Evolutionary conservation across 768 basidiomycete genomes (phyloP).

Genomic region (Clavulina sp.): DNA sequence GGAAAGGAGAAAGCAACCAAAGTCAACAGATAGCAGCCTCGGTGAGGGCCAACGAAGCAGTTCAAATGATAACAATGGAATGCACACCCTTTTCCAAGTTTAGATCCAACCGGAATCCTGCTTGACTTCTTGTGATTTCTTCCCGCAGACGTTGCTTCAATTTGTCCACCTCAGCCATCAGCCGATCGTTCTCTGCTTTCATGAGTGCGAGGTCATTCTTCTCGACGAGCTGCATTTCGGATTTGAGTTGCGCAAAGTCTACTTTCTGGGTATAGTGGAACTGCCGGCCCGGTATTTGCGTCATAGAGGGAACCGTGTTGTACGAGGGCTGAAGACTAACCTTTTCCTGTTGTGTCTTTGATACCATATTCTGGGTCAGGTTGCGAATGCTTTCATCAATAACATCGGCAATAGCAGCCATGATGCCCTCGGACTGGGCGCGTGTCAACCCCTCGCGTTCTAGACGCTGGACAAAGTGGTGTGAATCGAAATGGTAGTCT

Average conservation of each 20-base stretch:
- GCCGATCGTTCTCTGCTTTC: constrained; percentile 91
- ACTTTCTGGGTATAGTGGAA: constrained; percentile 91
- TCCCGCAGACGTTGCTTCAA: constrained; percentile 84
- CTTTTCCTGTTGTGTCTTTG: constrained; percentile 92
- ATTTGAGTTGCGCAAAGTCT: constrained; percentile 92
- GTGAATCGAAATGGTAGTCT: constrained; percentile 70
- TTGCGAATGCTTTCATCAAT: constrained; percentile 93
- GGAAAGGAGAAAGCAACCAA: neutral
- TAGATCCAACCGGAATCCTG: constrained; percentile 81
- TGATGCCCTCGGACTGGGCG: constrained; percentile 89
- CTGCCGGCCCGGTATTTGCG: constrained; percentile 21
- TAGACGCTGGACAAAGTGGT: constrained; percentile 81
- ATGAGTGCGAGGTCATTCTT: constrained; percentile 92
- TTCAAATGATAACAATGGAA: too few species aligned
- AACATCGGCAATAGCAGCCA: constrained; percentile 91
- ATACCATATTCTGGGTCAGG: constrained; percentile 93
- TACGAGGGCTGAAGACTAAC: constrained; percentile 24
- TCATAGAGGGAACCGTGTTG: neutral
- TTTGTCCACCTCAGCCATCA: constrained; percentile 80
- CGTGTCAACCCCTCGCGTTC: constrained; percentile 79
- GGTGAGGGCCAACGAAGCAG: neutral
- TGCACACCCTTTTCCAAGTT: constrained; percentile 71
- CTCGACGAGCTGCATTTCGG: constrained; percentile 88
- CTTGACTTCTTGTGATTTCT: constrained; percentile 82
- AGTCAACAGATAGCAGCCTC: neutral